Percentiles rank a stretch among this genome's conserved stretches.
phyloP scores from a whole-genome alignment of 441 rosid genomes.

The Erodium chrysanthum region DNA sequence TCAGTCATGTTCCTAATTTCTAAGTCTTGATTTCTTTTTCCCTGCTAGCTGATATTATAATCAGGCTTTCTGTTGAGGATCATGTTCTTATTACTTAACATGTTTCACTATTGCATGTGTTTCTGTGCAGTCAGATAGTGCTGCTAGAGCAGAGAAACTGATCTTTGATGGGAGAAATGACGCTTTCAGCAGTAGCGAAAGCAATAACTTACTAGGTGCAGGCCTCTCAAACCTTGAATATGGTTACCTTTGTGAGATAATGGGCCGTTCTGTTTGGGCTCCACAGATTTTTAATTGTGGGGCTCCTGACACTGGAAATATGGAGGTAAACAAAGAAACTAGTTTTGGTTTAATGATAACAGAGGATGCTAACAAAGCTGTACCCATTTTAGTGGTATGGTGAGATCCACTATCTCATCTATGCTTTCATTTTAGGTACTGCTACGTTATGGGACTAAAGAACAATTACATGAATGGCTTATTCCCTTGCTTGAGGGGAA shows the following conservation, averaged over 20 bases:
- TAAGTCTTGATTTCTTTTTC: background rate
- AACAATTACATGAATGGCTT: slow-evolving; percentile 83
- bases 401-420: background rate
- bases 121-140: slow-evolving; percentile 69
- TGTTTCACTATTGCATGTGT: slow-evolving; percentile 7
- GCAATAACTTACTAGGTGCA: slow-evolving; percentile 60
- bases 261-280: slow-evolving; percentile 92
- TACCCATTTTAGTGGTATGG: background rate
- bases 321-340: slow-evolving; percentile 57
- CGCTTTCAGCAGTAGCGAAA: slow-evolving; percentile 20
- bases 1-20: background rate
- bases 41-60: background rate
- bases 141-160: slow-evolving; percentile 67
- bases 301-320: slow-evolving; percentile 98
- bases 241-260: slow-evolving; percentile 91
- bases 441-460: slow-evolving; percentile 80
- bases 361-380: background rate
- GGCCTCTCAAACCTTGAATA: slow-evolving; percentile 95
- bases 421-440: slow-evolving; percentile 44
- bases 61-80: background rate
- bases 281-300: slow-evolving; percentile 95
- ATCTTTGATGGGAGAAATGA: slow-evolving; percentile 32
- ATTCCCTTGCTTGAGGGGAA: slow-evolving; percentile 85
- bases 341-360: too few species aligned
- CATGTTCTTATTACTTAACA: slow-evolving; percentile 11